Percentiles rank a stretch among this genome's conserved stretches.
Conservation (phyloP, 331 rosid species). For the Cucumis variabilis region DNA sequence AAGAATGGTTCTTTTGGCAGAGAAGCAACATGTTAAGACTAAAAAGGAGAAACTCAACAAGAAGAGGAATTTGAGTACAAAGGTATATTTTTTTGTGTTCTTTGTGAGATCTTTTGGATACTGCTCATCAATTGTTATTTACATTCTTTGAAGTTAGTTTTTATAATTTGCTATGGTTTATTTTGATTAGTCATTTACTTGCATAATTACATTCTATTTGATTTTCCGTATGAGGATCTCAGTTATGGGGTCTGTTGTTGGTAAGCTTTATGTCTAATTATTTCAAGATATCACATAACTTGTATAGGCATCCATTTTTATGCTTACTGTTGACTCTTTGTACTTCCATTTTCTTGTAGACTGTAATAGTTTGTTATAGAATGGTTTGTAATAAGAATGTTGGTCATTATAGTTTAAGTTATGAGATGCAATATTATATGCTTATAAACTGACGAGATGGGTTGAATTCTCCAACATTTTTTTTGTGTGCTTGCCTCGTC, state of each 20-base stretch:
- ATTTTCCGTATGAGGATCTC: too few species aligned
- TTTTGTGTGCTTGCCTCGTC: background rate
- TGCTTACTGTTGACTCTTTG: too few species aligned
- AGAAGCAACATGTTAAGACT: conserved; percentile 69
- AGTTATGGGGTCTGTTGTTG: too few species aligned
- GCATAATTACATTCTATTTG: too few species aligned
- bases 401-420: background rate
- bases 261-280: too few species aligned
- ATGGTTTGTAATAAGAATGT: too few species aligned
- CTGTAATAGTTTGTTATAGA: background rate
- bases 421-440: background rate
- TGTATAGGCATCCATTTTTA: too few species aligned
- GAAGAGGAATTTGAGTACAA: conserved; percentile 64
- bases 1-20: conserved; percentile 78
- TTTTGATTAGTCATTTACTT: background rate
- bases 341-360: background rate
- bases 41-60: conserved; percentile 83
- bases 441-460: too few species aligned
- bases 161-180: background rate
- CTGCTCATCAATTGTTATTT: background rate
- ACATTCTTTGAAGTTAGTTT: background rate
- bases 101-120: background rate
- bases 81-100: conserved; percentile 44
- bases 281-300: too few species aligned
- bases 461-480: background rate